phyloP scores from a whole-genome alignment of 2,329 filamentous ascomycete genomes.

The Xylariaceae sp. region DNA sequence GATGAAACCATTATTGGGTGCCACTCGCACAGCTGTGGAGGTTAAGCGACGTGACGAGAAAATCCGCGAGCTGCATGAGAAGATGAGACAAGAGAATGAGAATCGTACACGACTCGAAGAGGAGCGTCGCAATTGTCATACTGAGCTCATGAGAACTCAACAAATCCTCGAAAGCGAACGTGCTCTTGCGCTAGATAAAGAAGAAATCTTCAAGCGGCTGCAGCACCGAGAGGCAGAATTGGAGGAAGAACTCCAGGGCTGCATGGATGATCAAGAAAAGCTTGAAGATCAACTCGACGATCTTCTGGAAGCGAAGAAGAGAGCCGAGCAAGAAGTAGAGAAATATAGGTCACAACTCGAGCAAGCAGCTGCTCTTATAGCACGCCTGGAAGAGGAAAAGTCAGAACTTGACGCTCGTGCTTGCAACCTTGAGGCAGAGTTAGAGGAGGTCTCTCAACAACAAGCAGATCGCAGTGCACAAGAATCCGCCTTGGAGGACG shows the following conservation, averaged over 20 bases:
- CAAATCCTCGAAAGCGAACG: slow-evolving; percentile 94
- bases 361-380: slow-evolving; percentile 84
- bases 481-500: slow-evolving; percentile 72
- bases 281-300: slow-evolving; percentile 91
- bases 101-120: slow-evolving; percentile 82
- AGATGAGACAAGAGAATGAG: slow-evolving; percentile 71
- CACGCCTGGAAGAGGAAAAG: slow-evolving; percentile 83
- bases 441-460: slow-evolving; percentile 65
- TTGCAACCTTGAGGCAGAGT: slow-evolving; percentile 63
- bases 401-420: slow-evolving; percentile 65
- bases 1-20: slow-evolving; percentile 92
- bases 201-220: slow-evolving; percentile 97
- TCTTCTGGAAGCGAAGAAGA: slow-evolving; percentile 83
- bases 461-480: slow-evolving; percentile 72
- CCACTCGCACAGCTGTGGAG: slow-evolving; percentile 85
- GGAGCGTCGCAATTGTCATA: slow-evolving; percentile 79
- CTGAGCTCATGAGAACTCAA: slow-evolving; percentile 84
- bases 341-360: slow-evolving; percentile 77
- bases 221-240: slow-evolving; percentile 89
- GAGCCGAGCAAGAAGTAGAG: slow-evolving; percentile 79
- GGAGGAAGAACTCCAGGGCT: slow-evolving; percentile 86
- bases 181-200: slow-evolving; percentile 93
- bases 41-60: slow-evolving; percentile 93
- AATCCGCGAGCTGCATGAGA: slow-evolving; percentile 81
- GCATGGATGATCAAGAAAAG: slow-evolving; percentile 88